phyloP scores from a whole-genome alignment of 2,329 filamentous ascomycete species.

The Fusarium hostae region DNA sequence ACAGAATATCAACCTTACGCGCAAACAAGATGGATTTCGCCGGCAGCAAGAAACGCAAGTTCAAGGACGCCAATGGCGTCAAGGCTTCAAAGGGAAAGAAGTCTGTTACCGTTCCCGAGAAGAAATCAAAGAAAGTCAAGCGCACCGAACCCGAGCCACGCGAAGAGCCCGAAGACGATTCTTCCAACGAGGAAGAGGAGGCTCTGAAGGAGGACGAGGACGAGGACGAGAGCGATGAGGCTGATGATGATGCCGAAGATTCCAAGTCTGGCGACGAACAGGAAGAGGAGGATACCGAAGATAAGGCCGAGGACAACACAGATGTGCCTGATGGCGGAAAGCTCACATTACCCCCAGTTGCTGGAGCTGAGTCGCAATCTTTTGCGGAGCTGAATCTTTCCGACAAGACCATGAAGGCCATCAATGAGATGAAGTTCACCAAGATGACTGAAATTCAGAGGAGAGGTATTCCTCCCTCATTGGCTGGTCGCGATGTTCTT shows the following conservation, averaged over 20 bases:
- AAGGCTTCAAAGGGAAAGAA: slow-evolving; percentile 42
- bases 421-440: slow-evolving; percentile 90
- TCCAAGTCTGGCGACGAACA: slow-evolving; percentile 44
- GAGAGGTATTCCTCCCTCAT: slow-evolving; percentile 84
- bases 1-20: slow-evolving; percentile 23
- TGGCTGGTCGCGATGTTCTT: slow-evolving; percentile 91
- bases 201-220: slow-evolving; percentile 42
- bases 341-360: slow-evolving; percentile 64
- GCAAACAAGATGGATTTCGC: slow-evolving; percentile 49
- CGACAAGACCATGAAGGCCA: slow-evolving; percentile 87
- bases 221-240: slow-evolving; percentile 43
- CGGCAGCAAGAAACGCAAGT: slow-evolving; percentile 59
- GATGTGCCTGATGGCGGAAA: slow-evolving; percentile 52
- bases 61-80: slow-evolving; percentile 50
- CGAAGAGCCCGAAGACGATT: slow-evolving; percentile 42
- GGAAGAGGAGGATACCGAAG: slow-evolving; percentile 42
- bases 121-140: slow-evolving; percentile 58
- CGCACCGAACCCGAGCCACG: slow-evolving; percentile 46
- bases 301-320: slow-evolving; percentile 46
- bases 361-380: slow-evolving; percentile 69
- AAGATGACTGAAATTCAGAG: slow-evolving; percentile 97
- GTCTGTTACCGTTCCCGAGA: slow-evolving; percentile 42
- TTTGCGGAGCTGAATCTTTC: slow-evolving; percentile 88
- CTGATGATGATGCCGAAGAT: slow-evolving; percentile 47
- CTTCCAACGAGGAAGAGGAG: slow-evolving; percentile 45